Percentiles rank a stretch among this genome's conserved stretches.
Conservation (phyloP, 257 asterid genomes). For the Rauvolfia tetraphylla region DNA sequence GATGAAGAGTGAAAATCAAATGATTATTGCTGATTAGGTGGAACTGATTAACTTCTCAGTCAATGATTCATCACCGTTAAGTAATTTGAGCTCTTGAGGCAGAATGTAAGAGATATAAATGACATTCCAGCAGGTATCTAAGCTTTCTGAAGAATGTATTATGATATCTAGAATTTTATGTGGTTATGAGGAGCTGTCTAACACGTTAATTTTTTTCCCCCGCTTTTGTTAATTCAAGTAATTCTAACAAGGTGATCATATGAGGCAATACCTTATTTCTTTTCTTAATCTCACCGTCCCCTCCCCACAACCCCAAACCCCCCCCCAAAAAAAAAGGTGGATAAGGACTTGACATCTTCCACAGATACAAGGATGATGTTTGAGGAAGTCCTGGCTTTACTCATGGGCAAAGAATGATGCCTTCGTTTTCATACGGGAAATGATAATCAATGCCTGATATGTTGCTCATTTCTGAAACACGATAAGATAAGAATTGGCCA, state of each 20-base stretch:
- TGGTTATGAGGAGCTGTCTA: not conserved
- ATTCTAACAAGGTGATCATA: not conserved
- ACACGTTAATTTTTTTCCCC: not conserved
- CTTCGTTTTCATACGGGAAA: not conserved
- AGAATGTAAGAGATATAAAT: constrained; percentile 16
- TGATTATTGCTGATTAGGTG: not conserved
- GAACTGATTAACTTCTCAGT: not conserved
- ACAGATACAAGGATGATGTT: not conserved
- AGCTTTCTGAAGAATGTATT: not conserved
- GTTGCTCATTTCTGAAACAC: constrained; percentile 16
- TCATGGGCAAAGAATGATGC: constrained; percentile 14
- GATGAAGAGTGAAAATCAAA: constrained; percentile 7
- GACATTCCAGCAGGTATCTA: constrained; percentile 6
- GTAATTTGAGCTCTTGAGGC: not conserved
- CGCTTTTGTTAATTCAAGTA: not conserved
- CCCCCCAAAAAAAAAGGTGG: not conserved
- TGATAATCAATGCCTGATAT: constrained; percentile 1
- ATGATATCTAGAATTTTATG: not conserved
- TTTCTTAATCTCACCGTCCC: not conserved
- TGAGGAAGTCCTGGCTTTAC: constrained; percentile 11
- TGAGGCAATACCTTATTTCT: too few species aligned
- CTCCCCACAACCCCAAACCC: too few species aligned
- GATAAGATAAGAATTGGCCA: constrained; percentile 22
- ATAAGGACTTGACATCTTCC: not conserved
- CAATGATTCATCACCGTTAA: not conserved